Conservation (phyloP, 2,329 filamentous ascomycete genomes). For the Microsporum audouinii region DNA sequence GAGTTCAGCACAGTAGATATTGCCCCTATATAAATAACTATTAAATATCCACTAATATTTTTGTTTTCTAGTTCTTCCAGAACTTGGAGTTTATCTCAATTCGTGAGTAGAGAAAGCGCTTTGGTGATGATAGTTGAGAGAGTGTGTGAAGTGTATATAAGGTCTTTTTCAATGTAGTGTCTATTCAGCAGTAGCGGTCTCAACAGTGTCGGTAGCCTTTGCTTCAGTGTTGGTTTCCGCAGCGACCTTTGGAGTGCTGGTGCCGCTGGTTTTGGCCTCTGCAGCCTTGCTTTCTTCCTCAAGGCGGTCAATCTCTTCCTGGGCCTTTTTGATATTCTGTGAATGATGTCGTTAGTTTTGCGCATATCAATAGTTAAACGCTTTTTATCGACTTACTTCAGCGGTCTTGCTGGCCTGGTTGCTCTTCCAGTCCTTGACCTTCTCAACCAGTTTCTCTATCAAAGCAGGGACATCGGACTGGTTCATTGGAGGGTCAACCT, state of each 20-base stretch:
- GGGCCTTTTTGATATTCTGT: slow-evolving; percentile 91
- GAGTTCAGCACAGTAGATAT: background rate
- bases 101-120: background rate
- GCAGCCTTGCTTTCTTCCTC: slow-evolving; percentile 55
- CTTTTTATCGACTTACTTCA: slow-evolving; percentile 50
- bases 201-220: slow-evolving; percentile 29
- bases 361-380: background rate
- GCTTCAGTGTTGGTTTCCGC: slow-evolving; percentile 40
- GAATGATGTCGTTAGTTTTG: slow-evolving; percentile 7
- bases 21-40: background rate
- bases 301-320: slow-evolving; percentile 85
- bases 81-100: background rate
- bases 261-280: slow-evolving; percentile 28
- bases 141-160: background rate
- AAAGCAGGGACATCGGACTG: slow-evolving; percentile 67
- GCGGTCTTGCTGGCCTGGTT: slow-evolving; percentile 84
- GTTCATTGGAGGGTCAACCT: slow-evolving; percentile 78
- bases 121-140: background rate
- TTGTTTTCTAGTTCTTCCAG: background rate
- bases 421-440: slow-evolving; percentile 81
- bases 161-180: background rate
- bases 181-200: background rate
- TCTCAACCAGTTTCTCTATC: slow-evolving; percentile 82
- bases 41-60: slow-evolving; percentile 1
- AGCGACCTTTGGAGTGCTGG: slow-evolving; percentile 31